A percentile compares a stretch with the other conserved stretches of the same genome.
phyloP scores from a whole-genome alignment of 306 rosid genomes.

The Mucuna pruriens region DNA sequence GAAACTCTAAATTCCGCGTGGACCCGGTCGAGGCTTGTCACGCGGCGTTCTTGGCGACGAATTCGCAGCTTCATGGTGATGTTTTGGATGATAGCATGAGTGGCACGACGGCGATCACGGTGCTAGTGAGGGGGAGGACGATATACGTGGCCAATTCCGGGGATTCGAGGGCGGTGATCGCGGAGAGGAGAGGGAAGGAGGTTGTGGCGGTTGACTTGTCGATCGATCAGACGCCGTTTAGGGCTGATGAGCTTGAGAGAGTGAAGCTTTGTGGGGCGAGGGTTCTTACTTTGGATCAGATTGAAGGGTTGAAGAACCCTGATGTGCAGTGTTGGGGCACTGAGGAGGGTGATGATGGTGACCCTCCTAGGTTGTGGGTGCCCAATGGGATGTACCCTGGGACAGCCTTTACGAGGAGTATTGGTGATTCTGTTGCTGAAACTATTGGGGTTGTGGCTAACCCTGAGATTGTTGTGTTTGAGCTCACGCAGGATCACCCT shows the following conservation, averaged over 20 bases:
- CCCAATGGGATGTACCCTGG: conserved; percentile 99
- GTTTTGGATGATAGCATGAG: conserved; percentile 92
- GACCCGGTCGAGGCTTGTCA: conserved; percentile 94
- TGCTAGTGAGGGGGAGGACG: conserved; percentile 81
- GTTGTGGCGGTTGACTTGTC: conserved; percentile 94
- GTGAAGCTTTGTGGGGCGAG: conserved; percentile 95
- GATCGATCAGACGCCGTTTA: conserved; percentile 87
- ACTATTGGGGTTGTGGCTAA: conserved; percentile 92
- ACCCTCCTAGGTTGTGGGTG: conserved; percentile 96
- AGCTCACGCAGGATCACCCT: conserved; percentile 82
- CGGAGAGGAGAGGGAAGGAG: conserved; percentile 76
- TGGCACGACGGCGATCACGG: conserved; percentile 92
- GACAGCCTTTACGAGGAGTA: conserved; percentile 93
- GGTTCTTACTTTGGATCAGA: conserved; percentile 96
- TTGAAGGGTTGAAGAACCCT: conserved; percentile 94
- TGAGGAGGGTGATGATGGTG: conserved; percentile 94
- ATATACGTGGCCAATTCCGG: conserved; percentile 88
- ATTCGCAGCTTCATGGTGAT: conserved; percentile 75
- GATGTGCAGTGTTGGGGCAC: conserved; percentile 95
- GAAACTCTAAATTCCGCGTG: conserved; percentile 55
- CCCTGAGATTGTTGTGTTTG: conserved; percentile 90
- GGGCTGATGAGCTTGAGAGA: conserved; percentile 80
- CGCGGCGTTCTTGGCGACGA: conserved; percentile 66
- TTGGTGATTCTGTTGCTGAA: conserved; percentile 97
- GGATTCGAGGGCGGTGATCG: conserved; percentile 94